These are phyloP conservation scores for Ochetophila trinervis DNA, from an alignment of 306 rosid species.

Conservation along the genomic window DNA sequence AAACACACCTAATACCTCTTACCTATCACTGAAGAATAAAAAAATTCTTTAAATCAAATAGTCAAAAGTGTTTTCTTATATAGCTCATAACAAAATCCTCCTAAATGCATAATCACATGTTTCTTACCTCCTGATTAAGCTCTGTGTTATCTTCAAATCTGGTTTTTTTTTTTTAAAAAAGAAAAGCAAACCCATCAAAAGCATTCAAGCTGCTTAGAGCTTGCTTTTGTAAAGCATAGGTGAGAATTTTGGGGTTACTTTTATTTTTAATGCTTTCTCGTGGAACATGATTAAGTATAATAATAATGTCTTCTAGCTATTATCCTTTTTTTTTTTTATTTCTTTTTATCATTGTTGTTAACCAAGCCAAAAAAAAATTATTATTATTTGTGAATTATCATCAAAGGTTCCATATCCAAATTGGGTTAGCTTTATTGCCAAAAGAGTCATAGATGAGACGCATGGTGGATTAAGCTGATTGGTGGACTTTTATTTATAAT, in stretches of 20 bases:
- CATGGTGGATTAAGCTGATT: not conserved
- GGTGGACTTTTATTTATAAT: not conserved
- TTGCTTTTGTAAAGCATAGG: slow-evolving; percentile 4
- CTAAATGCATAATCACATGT: no score
- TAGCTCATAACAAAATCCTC: no score
- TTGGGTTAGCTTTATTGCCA: not conserved
- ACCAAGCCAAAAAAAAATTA: not conserved
- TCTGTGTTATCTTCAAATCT: not conserved
- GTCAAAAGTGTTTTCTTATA: no score
- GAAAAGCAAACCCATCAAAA: not conserved
- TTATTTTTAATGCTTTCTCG: slow-evolving; percentile 1
- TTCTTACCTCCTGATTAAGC: no score
- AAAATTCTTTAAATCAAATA: no score
- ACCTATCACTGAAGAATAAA: no score
- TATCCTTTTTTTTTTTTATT: not conserved
- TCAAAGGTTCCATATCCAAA: not conserved
- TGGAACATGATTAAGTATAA: not conserved
- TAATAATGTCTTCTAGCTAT: not conserved
- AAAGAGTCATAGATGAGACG: slow-evolving; percentile 8
- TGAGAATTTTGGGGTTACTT: slow-evolving; percentile 15
- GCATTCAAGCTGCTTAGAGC: not conserved
- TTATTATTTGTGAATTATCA: not conserved
- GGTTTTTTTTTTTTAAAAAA: no score
- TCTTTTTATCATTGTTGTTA: not conserved
- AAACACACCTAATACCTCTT: no score